Conservation (phyloP, 768 basidiomycete genomes). For the Mycena crocata region DNA sequence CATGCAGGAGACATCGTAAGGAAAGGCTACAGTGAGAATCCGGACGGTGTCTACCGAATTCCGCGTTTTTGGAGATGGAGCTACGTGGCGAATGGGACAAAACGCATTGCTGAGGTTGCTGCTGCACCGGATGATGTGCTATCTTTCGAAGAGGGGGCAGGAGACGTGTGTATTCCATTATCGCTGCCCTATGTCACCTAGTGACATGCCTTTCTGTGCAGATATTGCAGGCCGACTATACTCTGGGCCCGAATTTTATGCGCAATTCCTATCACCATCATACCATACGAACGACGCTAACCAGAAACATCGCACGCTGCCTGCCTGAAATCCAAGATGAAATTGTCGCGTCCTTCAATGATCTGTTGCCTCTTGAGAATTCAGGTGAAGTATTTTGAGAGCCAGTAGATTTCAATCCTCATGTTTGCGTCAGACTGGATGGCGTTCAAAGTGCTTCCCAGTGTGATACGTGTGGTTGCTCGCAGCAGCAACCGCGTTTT, state of each 20-base stretch:
- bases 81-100: constrained; percentile 12
- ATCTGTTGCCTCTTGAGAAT: neutral
- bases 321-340: neutral
- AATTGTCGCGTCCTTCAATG: neutral
- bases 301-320: neutral
- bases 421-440: constrained; percentile 4
- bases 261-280: neutral
- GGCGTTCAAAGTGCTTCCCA: neutral
- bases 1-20: neutral
- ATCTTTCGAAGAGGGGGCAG: neutral
- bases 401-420: too few species aligned
- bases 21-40: neutral
- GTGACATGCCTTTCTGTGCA: neutral
- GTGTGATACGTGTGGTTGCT: neutral
- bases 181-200: neutral
- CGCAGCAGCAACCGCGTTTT: constrained; percentile 2
- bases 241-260: neutral
- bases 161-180: neutral
- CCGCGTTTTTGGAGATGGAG: neutral
- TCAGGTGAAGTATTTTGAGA: neutral
- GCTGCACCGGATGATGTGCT: constrained; percentile 10
- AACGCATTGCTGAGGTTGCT: neutral
- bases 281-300: neutral
- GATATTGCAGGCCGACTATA: neutral
- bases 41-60: constrained; percentile 7